A percentile compares a stretch with the other conserved stretches of the same genome.
Evolutionary conservation across 176 grass and related monocot genomes (phyloP).

Genomic region (Panicum miliaceum): DNA sequence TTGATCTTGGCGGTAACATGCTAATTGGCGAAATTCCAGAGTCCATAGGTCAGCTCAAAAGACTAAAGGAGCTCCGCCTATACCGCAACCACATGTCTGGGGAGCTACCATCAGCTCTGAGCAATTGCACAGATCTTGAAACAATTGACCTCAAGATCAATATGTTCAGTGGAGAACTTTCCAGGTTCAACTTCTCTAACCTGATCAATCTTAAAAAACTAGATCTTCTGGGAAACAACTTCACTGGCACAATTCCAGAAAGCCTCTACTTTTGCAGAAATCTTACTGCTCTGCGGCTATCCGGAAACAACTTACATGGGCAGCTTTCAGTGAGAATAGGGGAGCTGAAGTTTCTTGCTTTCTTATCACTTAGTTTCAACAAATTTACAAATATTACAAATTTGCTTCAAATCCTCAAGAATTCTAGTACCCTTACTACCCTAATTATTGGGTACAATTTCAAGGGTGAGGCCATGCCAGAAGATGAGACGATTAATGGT

Average conservation of each 20-base stretch:
- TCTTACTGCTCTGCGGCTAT: constrained; percentile 11
- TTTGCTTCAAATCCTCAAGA: constrained; percentile 25
- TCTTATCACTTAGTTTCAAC: background rate
- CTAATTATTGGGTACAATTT: background rate
- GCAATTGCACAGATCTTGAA: constrained; percentile 30
- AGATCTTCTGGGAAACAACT: background rate
- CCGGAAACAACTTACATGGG: fast-evolving
- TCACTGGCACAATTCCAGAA: background rate
- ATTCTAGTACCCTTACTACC: background rate
- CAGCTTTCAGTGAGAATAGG: background rate
- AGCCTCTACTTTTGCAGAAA: constrained; percentile 35
- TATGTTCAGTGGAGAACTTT: constrained; percentile 9
- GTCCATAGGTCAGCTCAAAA: constrained; percentile 28
- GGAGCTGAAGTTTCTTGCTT: background rate
- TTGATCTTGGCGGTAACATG: background rate
- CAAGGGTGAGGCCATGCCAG: constrained; percentile 18
- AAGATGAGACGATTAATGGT: background rate
- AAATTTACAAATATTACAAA: constrained; percentile 25
- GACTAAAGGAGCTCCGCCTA: constrained; percentile 11
- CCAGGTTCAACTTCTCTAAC: background rate
- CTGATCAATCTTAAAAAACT: background rate
- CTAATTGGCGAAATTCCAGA: background rate
- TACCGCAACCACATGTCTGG: constrained; percentile 22
- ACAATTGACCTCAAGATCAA: constrained; percentile 25
- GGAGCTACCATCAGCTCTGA: constrained; percentile 19